Percentiles rank a stretch among this genome's conserved stretches.
phyloP scores from a whole-genome alignment of 1,139 yeast genomes.

The Pneumocystis carinii region DNA sequence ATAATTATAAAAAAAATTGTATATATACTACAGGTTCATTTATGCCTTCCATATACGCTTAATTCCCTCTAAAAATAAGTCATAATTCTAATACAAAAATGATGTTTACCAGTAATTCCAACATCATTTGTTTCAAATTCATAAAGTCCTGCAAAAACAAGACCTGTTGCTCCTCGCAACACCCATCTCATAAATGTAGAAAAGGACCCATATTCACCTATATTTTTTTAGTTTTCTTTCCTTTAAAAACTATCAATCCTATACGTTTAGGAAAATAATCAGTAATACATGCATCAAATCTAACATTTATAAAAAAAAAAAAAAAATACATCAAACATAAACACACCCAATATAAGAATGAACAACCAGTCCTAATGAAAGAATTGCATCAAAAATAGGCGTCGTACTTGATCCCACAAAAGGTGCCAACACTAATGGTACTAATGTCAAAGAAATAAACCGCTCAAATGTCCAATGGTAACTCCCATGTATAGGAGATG shows the following conservation, averaged over 20 bases:
- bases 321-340: neutral
- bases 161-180: conserved; percentile 55
- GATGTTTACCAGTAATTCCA: conserved; percentile 28
- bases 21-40: neutral
- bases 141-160: conserved; percentile 64
- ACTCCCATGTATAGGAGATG: conserved; percentile 46
- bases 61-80: conserved; percentile 21
- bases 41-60: conserved; percentile 30
- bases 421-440: conserved; percentile 66
- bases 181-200: conserved; percentile 49
- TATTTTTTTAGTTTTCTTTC: neutral
- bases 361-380: conserved; percentile 46
- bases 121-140: conserved; percentile 65
- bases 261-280: conserved; percentile 77
- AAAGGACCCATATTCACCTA: conserved; percentile 45
- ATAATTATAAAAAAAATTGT: neutral
- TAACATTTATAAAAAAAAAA: neutral
- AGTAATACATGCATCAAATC: conserved; percentile 62
- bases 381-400: conserved; percentile 57
- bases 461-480: conserved; percentile 84
- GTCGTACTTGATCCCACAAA: conserved; percentile 46
- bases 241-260: neutral
- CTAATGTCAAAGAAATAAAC: conserved; percentile 44
- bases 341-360: conserved; percentile 57
- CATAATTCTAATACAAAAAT: neutral